A percentile compares a stretch with the other conserved stretches of the same genome.
Evolutionary conservation across 148 eudicot species (phyloP).

Genomic region (Tetragonia tetragonoides): DNA sequence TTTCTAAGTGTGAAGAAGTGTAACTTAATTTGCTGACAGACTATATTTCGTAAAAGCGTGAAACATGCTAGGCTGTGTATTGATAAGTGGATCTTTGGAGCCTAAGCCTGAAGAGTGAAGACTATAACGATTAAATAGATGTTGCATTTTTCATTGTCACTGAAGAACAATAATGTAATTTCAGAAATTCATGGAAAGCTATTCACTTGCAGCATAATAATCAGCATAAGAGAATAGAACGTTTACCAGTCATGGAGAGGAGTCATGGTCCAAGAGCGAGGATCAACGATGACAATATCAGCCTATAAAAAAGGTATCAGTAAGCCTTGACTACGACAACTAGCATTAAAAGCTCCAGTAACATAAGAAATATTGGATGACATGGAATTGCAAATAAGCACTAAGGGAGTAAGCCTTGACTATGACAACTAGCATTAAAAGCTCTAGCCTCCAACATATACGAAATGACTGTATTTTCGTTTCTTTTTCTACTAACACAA

Average conservation of each 20-base stretch:
- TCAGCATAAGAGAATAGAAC: background rate
- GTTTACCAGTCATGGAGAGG: constrained; percentile 82
- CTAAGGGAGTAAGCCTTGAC: too few relatives aligned
- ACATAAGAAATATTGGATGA: background rate
- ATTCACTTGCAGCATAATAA: background rate
- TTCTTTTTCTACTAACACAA: too few relatives aligned
- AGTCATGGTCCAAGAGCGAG: constrained; percentile 86
- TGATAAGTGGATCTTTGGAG: too few relatives aligned
- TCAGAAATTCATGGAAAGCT: background rate
- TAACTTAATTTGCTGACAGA: too few relatives aligned
- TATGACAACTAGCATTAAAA: too few relatives aligned
- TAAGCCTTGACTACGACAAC: background rate
- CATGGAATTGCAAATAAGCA: too few relatives aligned
- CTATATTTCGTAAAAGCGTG: too few relatives aligned
- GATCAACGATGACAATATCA: constrained; percentile 69
- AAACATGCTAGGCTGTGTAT: too few relatives aligned
- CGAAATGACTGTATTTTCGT: too few relatives aligned
- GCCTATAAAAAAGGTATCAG: constrained; percentile 48
- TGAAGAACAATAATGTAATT: background rate
- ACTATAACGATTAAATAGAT: background rate
- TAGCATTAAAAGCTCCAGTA: constrained; percentile 11
- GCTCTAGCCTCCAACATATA: too few relatives aligned
- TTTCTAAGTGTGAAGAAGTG: too few relatives aligned
- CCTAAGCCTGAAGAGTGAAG: background rate
- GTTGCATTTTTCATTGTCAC: background rate